Base-by-base conservation (phyloP, 345 rosid genomes). In the Gossypium turneri region DNA sequence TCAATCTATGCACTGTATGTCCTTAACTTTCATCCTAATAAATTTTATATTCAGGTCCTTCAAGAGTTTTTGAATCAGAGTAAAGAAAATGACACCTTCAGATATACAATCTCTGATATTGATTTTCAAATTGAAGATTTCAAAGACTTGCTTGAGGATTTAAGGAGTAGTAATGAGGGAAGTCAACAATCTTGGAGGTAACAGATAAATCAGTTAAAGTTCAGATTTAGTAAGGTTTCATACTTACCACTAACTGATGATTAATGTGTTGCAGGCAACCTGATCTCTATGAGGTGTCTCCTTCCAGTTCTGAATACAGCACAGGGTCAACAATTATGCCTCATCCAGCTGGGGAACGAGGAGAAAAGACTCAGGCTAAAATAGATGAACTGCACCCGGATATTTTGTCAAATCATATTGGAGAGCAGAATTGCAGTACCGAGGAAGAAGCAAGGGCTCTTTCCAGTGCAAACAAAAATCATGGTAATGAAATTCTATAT, bases 291-390 rank as follows among this genome's bases (percentile, higher is more conserved):
- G 92, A 91, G 79, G 96, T 72, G 44, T 88, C 99, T 82, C 92
- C 97, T 47, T 89, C 90, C 75, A 95, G 96, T 81, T 93, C 98
- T 64, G 97, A 89, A 52, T 89, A 88, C 64, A 95, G 98, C 70
- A 87, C 97, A 77, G 98, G 97, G 70, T 95, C 98, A 73, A 90
- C 90, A 56, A 57, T 80, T 20, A 73, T 86, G 83, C 78, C 81
- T 48, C 78, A 71, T 77, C 50, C 76, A 27, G 82, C 79, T 56
- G 82, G 76, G 77, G 92, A 86, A 56, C 81, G 70, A 77, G 78
- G 76, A 59, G 87, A 85, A 64, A 86, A 88, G 74, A 76, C 76
- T 75, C 81, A 79, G 79, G 63, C 80, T 63, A 88, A 84, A 72
- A 70, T 78, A 64, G 82, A 76, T 78, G 69, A 83, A 78, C 59